These are phyloP conservation scores for Coffea eugenioides DNA, from an alignment of 257 asterid species.

Conservation along the genomic window DNA sequence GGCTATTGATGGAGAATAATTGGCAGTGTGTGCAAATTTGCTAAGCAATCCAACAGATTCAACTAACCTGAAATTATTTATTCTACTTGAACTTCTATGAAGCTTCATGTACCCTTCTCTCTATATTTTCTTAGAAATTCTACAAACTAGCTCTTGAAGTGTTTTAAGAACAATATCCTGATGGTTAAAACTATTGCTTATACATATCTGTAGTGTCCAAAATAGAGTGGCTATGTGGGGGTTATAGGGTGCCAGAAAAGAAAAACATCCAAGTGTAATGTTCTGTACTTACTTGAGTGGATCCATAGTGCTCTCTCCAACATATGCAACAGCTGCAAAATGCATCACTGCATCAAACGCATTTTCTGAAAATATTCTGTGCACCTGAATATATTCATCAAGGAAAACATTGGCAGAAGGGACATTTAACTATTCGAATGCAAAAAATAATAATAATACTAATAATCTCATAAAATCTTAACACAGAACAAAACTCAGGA, in stretches of 20 bases:
- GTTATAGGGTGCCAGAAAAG: not conserved
- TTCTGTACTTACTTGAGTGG: conserved; percentile 65
- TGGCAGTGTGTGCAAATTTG: not conserved
- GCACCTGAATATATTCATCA: conserved; percentile 50
- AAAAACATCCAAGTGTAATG: not conserved
- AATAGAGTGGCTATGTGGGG: not conserved
- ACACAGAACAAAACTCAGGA: conserved; percentile 13
- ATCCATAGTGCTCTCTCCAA: conserved; percentile 89
- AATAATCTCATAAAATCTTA: not conserved
- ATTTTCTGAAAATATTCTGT: conserved; percentile 56
- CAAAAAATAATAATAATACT: not conserved
- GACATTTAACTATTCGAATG: not conserved
- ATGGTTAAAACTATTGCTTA: not conserved
- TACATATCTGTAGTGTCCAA: not conserved
- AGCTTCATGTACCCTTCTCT: not conserved
- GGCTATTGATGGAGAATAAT: not conserved
- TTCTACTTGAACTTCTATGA: not conserved
- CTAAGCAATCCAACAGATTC: not conserved
- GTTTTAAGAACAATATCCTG: not conserved
- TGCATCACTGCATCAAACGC: conserved; percentile 84
- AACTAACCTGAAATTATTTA: not conserved
- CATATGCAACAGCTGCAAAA: conserved; percentile 98
- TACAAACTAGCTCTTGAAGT: not conserved
- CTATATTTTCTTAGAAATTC: not conserved
- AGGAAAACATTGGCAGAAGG: conserved; percentile 9